Evolutionary conservation across 2,329 filamentous ascomycete genomes (phyloP).

Genomic region (Penicillium sp.): DNA sequence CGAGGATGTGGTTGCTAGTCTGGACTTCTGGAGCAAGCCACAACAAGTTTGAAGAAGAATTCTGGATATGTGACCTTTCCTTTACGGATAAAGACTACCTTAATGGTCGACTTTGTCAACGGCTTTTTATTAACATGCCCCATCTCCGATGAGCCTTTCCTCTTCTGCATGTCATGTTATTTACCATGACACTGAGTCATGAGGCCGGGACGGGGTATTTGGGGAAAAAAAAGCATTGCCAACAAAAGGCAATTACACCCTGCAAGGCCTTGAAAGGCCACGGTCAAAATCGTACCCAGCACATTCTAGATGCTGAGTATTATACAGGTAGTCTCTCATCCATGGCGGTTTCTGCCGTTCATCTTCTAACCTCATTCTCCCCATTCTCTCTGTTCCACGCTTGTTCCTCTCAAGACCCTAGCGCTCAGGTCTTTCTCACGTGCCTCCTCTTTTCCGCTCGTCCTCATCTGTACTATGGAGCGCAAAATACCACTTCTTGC

Average conservation of each 20-base stretch:
- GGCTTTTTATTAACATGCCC: too few species aligned
- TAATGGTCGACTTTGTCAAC: too few species aligned
- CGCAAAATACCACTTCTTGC: conserved; percentile 35
- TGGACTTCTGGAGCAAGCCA: conserved; percentile 86
- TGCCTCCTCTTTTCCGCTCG: conserved; percentile 14
- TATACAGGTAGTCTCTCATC: too few species aligned
- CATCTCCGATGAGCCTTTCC: too few species aligned
- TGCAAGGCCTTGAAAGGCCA: background rate
- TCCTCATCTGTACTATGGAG: conserved; percentile 35
- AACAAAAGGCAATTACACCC: background rate
- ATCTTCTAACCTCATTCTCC: background rate
- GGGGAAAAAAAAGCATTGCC: background rate
- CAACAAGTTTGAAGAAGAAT: conserved; percentile 13
- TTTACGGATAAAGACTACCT: too few species aligned
- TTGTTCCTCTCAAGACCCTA: conserved; percentile 2
- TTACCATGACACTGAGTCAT: too few species aligned
- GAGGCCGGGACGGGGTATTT: too few species aligned
- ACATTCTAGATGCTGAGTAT: background rate
- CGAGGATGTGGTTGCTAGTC: conserved; percentile 85
- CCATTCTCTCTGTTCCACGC: background rate
- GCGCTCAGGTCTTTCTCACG: background rate
- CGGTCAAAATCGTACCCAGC: background rate
- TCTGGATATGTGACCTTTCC: too few species aligned
- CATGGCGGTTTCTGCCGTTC: background rate
- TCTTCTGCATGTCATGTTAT: background rate